phyloP scores from a whole-genome alignment of 73 alveolate genomes.

The Paramecium octaurelia region DNA sequence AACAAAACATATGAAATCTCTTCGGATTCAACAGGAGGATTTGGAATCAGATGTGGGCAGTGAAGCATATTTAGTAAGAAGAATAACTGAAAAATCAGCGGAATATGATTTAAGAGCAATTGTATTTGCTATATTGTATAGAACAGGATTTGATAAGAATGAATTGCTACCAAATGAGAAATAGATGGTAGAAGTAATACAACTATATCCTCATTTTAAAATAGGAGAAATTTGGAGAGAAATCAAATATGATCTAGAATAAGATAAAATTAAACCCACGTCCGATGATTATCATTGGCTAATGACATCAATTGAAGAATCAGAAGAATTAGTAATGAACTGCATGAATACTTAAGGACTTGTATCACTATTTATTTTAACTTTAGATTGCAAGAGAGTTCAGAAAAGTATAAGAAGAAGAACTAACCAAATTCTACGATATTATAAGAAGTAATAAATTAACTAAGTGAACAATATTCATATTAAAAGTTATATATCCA shows the following conservation, averaged over 20 bases:
- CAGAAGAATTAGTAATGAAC: constrained; percentile 86
- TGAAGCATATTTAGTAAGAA: constrained; percentile 59
- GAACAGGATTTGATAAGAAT: constrained; percentile 92
- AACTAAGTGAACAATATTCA: constrained; percentile 31
- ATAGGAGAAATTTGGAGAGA: constrained; percentile 97
- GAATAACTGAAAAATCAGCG: constrained; percentile 74
- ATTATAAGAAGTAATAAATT: constrained; percentile 58
- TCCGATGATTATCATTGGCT: constrained; percentile 95
- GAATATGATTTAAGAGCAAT: constrained; percentile 91
- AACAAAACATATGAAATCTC: constrained; percentile 71
- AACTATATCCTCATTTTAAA: constrained; percentile 93
- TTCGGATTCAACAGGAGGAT: constrained; percentile 57
- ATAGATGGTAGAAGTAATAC: constrained; percentile 91
- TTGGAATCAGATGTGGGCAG: constrained; percentile 62
- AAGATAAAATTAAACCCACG: constrained; percentile 85
- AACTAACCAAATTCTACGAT: constrained; percentile 65
- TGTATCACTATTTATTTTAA: background rate
- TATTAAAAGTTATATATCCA: background rate
- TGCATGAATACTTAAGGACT: constrained; percentile 84
- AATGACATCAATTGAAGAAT: constrained; percentile 91
- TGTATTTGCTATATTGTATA: constrained; percentile 84
- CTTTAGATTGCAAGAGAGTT: constrained; percentile 66
- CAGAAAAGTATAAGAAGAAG: constrained; percentile 63
- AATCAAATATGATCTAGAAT: constrained; percentile 87
- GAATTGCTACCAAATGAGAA: constrained; percentile 90